Evolutionary conservation across 2,329 filamentous ascomycete species (phyloP), one percentile per base, ranked within the genome.

Genomic region (Geosmithia putterillii): DNA sequence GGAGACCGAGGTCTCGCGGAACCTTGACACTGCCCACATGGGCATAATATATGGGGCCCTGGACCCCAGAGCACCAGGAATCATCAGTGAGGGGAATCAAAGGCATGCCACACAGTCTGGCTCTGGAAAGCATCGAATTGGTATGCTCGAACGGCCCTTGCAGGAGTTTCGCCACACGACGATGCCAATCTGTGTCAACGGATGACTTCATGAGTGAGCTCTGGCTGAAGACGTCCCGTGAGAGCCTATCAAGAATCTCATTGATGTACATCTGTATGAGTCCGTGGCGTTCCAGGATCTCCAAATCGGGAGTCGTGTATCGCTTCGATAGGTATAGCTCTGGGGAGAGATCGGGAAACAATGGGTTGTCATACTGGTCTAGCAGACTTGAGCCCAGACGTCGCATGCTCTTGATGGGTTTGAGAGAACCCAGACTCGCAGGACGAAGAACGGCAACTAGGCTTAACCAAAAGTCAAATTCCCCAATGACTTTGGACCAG

Each of bases 401-500:
- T 32, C 10, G 10, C 28, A 32, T 32, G 10, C 15, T 14, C 15
- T 9, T 32, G 28, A 32, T 32, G 6, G 15, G 28, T 12, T 14
- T 32, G 28, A 32, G 28, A 32, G 28, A 14, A 32, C 28, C 28
- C 10, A 12, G 10, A 19, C 14, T 36, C 3, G 15, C 25, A 18
- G 22, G 3, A 9, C 28, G 17, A 18, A 38, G 17, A 20, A 38
- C 3, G 7, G 36, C 2, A 4, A 8, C 14, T n/a, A 25, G 43
- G 20, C 21, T 15, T 17, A 21, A 19, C 10, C 21, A 17, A 7
- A n/a, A 20, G 12, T 20, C 42, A 14, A 65, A 57, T 4, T 45
- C 47, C 4, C 54, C 23, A 7, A 54, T 46, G 3, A 65, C 32
- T 1, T 9, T 34, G 1, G 2, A 40, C 56, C 59, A 63, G 25